A percentile compares a stretch with the other conserved stretches of the same genome.
Conservation (phyloP, 2,329 filamentous ascomycete species). For the Didymella keratinophila region DNA sequence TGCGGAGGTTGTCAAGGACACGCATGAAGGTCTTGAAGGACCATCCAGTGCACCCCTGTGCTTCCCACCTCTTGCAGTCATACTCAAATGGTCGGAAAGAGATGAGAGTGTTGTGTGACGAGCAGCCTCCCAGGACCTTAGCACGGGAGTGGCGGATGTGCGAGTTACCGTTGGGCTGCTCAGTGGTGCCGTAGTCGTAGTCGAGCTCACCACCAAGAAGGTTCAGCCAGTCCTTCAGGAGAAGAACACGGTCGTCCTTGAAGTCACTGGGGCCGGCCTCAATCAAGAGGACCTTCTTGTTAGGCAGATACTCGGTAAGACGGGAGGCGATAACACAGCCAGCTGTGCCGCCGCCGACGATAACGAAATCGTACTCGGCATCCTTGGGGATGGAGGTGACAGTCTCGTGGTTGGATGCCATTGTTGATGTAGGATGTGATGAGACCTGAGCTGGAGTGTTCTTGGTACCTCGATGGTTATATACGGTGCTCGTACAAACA, state of each 20-base stretch:
- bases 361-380: constrained; percentile 79
- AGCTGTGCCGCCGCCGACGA: constrained; percentile 85
- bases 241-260: constrained; percentile 84
- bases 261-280: constrained; percentile 91
- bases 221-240: constrained; percentile 85
- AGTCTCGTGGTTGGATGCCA: constrained; percentile 62
- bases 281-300: constrained; percentile 82
- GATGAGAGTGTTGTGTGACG: constrained; percentile 92
- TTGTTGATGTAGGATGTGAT: constrained; percentile 19
- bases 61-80: constrained; percentile 85
- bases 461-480: constrained; percentile 14
- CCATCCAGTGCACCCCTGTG: constrained; percentile 84
- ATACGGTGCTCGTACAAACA: constrained; percentile 6
- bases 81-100: constrained; percentile 92
- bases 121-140: constrained; percentile 91
- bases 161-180: constrained; percentile 91
- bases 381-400: constrained; percentile 66
- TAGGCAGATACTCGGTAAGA: constrained; percentile 81
- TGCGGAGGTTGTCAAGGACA: constrained; percentile 81
- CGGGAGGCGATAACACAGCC: constrained; percentile 85
- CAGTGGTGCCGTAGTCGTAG: constrained; percentile 88
- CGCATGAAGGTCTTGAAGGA: constrained; percentile 84
- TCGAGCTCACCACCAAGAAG: constrained; percentile 86
- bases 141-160: constrained; percentile 91
- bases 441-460: constrained; percentile 6